Percentiles rank a stretch among this genome's conserved stretches.
Evolutionary conservation across 2,329 filamentous ascomycete genomes (phyloP).

Genomic region (Hymenoscyphus fraxineus): DNA sequence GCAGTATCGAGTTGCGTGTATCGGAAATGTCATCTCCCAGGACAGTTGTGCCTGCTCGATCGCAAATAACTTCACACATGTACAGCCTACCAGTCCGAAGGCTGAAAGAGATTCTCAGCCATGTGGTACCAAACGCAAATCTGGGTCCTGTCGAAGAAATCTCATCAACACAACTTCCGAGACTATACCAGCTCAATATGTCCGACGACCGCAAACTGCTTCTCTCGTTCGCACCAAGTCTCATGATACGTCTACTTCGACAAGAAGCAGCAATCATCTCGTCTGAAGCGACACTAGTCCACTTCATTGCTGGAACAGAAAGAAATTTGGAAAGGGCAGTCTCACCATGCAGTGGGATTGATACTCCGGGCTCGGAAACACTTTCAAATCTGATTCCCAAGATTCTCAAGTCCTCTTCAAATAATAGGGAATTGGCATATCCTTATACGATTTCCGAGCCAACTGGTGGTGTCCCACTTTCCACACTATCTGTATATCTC

Average conservation of each 20-base stretch:
- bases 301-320: slow-evolving; percentile 26
- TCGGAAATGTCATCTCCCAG: slow-evolving; percentile 26
- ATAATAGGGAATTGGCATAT: slow-evolving; percentile 31
- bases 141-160: slow-evolving; percentile 32
- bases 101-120: slow-evolving; percentile 32
- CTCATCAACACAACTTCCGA: slow-evolving; percentile 31
- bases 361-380: neutral
- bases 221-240: slow-evolving; percentile 30
- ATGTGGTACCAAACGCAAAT: slow-evolving; percentile 27
- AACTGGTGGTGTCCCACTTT: slow-evolving; percentile 26
- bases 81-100: slow-evolving; percentile 32
- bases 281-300: slow-evolving; percentile 31
- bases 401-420: slow-evolving; percentile 33
- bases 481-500: slow-evolving; percentile 28
- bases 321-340: slow-evolving; percentile 8
- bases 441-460: slow-evolving; percentile 33
- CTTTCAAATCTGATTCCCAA: slow-evolving; percentile 21
- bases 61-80: slow-evolving; percentile 29
- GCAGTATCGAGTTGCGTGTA: neutral
- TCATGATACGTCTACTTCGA: slow-evolving; percentile 30
- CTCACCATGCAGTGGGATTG: slow-evolving; percentile 5
- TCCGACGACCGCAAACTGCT: slow-evolving; percentile 30
- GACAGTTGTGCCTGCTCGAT: slow-evolving; percentile 23
- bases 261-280: slow-evolving; percentile 31
- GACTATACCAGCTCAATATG: slow-evolving; percentile 33